Evolutionary conservation across 768 basidiomycete species (phyloP), one percentile per base, ranked within the genome.

Genomic region (Serendipita vermifera): DNA sequence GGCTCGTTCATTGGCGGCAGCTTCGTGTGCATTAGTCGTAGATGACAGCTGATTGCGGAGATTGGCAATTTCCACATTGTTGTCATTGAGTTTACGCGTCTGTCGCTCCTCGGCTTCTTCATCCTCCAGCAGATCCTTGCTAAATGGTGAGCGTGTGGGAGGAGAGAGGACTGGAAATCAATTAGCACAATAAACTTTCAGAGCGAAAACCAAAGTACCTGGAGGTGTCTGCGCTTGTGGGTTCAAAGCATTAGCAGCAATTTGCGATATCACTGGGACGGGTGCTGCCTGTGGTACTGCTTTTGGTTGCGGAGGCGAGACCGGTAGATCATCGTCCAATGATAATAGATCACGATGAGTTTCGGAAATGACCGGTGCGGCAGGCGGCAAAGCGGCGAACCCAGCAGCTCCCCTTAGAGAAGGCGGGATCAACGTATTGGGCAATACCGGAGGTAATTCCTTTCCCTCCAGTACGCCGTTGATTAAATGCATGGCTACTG

Each of bases 401-500:
- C 55, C 53, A n/a, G 38, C 54, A 26, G 43, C 26, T 4, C 31
- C 40, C 22, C 92, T 83, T 73, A 87, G 74, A 1, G 85, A 80
- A 2, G 92, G 93, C 5, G 96, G 96, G 4, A 96, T 67, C 41
- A 98, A 73, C 32, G 81, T 77, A 33, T 68, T 69, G 3, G 91
- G 89, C 27, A 99, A 72, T n/a, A 69, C 65, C 0, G 73, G 63
- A 0, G 90, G 89, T 40, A 96, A 69, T 2, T 86, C 83, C 59
- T 79, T 80, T 15, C 94, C 92, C 5, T 78, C 75, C 6, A 96
- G 70, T 67, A 84, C 90, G 64, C 77, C 78, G 68, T 88, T 87
- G 63, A 99, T 97, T 33, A 99, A 77, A 69, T 94, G 80, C 81
- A 93, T 81, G 3, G 92, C 96, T 40, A 98, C 84, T 5, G 96